Base-by-base conservation (phyloP, 2,329 filamentous ascomycete genomes). In the Cladosporium sp. region DNA sequence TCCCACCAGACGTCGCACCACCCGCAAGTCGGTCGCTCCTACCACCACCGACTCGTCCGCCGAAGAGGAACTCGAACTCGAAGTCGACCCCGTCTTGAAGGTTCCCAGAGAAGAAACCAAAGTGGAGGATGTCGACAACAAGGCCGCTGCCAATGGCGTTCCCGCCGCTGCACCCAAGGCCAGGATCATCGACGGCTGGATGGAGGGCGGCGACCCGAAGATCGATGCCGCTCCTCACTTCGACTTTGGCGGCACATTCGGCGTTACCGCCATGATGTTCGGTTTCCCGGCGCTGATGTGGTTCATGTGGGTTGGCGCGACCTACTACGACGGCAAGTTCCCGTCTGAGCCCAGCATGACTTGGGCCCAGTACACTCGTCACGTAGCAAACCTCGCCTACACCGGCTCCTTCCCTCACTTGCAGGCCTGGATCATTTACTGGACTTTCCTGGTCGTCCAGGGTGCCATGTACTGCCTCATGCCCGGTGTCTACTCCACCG, bases 261-360 rank as follows among this genome's bases (percentile, higher is more conserved):
- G 95, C 64, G 90, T 93, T 50, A 80, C 86, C 18, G 82, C 86
- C 71, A 93, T 97, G 87, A 98, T 98, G 92, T 85, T 93, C 68
- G 88, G 90, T 55, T 99, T 98, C 80, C 95, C 95, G n/a, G 68
- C 89, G 44, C 85, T 99, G 72, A 98, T 98, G 94, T 97, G 92
- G 86, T 98, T 97, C 82, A 97, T 99, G 93, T 98, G 93, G 93
- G 89, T 96, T 78, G 95, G 95, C 60, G 91, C 94, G 37, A 93
- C 89, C 59, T 97, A 94, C 81, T 99, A 97, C 80, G 83, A 92
- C 76, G 94, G 94, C 72, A 88, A 91, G 69, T 83, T 96, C 61
- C 95, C 95, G 18, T 80, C 82, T 52, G 74, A 76, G 67, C 74
- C 73, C 28, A 69, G 68, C 69, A 73, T 74, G 72, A 88, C 84